Percentiles rank a stretch among this genome's conserved stretches.
These are phyloP conservation scores for Pleurotus salmoneostramineus DNA, from an alignment of 768 basidiomycete species.

Conservation along the genomic window DNA sequence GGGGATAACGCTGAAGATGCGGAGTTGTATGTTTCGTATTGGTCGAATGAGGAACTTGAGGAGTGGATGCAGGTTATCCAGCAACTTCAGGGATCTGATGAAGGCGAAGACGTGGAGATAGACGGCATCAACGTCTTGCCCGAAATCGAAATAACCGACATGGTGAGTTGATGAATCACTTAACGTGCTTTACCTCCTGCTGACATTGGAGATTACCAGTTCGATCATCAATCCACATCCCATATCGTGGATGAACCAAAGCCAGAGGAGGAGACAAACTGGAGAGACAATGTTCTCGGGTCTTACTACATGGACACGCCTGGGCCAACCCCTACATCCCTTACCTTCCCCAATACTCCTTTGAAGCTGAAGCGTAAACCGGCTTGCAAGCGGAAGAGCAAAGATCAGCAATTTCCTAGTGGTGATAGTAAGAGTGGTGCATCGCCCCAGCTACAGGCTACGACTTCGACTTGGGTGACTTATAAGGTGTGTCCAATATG, in stretches of 20 bases:
- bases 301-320: neutral
- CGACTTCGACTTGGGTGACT: neutral
- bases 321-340: neutral
- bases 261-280: neutral
- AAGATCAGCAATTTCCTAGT: neutral
- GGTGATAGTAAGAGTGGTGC: too few relatives aligned
- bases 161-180: too few relatives aligned
- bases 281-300: neutral
- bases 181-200: too few relatives aligned
- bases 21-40: slow-evolving; percentile 4
- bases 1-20: neutral
- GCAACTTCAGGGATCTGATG: neutral
- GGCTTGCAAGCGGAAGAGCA: slow-evolving; percentile 1
- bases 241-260: neutral
- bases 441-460: neutral
- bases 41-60: slow-evolving; percentile 1
- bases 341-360: neutral
- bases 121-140: neutral
- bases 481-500: neutral
- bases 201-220: too few relatives aligned
- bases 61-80: neutral
- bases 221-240: neutral
- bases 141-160: too few relatives aligned
- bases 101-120: neutral
- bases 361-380: neutral